Evolutionary conservation across 2,329 filamentous ascomycete genomes (phyloP), one percentile per base, ranked within the genome.

Genomic region (Trichoderma polysporum): DNA sequence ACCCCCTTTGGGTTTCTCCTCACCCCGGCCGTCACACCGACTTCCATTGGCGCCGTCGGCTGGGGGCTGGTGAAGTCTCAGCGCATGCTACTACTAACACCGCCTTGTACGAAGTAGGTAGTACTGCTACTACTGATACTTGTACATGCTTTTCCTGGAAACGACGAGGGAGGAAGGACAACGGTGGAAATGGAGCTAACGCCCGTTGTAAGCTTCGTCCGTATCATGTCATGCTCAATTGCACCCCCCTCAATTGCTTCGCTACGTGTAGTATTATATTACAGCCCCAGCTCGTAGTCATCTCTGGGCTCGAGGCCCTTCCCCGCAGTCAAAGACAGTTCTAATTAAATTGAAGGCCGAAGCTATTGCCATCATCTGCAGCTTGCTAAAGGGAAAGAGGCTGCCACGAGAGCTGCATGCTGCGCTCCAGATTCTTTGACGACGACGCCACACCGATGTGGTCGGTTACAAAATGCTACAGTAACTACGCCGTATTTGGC

Each of bases 11-110:
- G 29, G n/a, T 12, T 19, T n/a, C 50, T 45, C 37, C 37, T 54
- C 60, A 45, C 29, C 50, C 49, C 41, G 50, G 59, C 49, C 50
- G 29, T 64, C 60, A 64, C 60, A 64, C 60, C 50, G 60, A 64
- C 60, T 64, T 12, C 27, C 54, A 64, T 64, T 64, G 60, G 60
- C 60, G 60, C 60, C 60, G 25, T 53, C 35, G 33, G 37, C 45
- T 64, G 58, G 58, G 58, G 58, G 60, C 60, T 54, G 37, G 56
- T 61, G 60, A 19, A 35, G 35, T 54, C 50, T 45, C 35, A 41
- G 60, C 49, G 37, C 60, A 53, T 49, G 57, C 57, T 60, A 47
- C 41, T 41, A 15, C 35, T 58, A 25, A 39, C 33, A 27, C n/a
- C n/a, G 39, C 41, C 17, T 25, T 58, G n/a, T 45, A 45, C 41